phyloP scores from a whole-genome alignment of 768 basidiomycete genomes.

The Mrakia hoshinonis region DNA sequence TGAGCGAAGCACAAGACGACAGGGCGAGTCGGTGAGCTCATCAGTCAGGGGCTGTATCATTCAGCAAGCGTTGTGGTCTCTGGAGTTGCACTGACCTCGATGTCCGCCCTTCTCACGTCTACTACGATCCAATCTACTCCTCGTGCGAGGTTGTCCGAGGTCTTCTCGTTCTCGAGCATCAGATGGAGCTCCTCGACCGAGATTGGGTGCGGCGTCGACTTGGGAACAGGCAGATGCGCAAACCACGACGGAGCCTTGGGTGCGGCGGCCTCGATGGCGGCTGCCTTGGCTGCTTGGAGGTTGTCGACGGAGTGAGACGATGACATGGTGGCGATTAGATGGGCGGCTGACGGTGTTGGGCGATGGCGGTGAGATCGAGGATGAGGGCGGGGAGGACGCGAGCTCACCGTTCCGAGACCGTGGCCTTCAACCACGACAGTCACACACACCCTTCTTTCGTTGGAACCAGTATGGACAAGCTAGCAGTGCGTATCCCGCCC shows the following conservation, averaged over 20 bases:
- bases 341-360: too few relatives aligned
- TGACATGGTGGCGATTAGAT: too few relatives aligned
- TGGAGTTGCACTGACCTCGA: constrained; percentile 38
- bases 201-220: constrained; percentile 26
- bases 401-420: too few relatives aligned
- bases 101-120: constrained; percentile 43
- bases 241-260: constrained; percentile 4
- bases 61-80: not conserved
- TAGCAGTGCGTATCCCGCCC: constrained; percentile 4
- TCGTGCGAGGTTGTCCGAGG: not conserved
- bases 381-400: too few relatives aligned
- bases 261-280: not conserved
- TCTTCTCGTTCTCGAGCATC: constrained; percentile 32
- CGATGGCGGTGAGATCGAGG: too few relatives aligned
- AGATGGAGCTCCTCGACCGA: constrained; percentile 33
- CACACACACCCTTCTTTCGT: not conserved
- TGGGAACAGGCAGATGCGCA: constrained; percentile 16
- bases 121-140: constrained; percentile 40
- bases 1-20: not conserved
- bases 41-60: not conserved
- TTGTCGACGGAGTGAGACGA: too few relatives aligned
- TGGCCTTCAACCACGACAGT: not conserved
- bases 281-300: constrained; percentile 7
- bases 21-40: not conserved
- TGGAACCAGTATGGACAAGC: constrained; percentile 3